Evolutionary conservation across 148 eudicot genomes (phyloP).

Genomic region (Oxyria digyna): DNA sequence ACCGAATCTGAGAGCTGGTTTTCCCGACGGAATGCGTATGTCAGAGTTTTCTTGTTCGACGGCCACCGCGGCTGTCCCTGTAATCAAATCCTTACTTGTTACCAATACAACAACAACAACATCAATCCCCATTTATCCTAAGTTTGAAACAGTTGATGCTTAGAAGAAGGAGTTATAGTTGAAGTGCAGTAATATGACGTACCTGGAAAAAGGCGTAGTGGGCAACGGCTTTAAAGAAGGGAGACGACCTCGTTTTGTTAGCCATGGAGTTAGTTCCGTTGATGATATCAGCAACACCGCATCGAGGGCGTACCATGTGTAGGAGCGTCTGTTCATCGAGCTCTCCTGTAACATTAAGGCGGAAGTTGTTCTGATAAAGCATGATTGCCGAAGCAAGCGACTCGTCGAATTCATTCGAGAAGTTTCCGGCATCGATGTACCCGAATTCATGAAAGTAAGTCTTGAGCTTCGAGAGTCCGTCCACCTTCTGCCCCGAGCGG

Average conservation of each 20-base stretch:
- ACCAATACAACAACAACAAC: not conserved
- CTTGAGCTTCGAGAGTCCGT: constrained; percentile 13
- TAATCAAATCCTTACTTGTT: not conserved
- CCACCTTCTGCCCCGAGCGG: constrained; percentile 9
- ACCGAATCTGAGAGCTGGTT: constrained; percentile 6
- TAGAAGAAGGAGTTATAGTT: no score
- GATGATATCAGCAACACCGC: constrained; percentile 21
- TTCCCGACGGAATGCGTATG: constrained; percentile 7
- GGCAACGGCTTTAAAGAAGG: not conserved
- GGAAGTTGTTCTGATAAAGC: constrained; percentile 15
- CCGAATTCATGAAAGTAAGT: constrained; percentile 14
- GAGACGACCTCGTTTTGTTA: constrained; percentile 1
- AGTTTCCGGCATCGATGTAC: constrained; percentile 12
- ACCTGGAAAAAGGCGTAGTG: constrained; percentile 7
- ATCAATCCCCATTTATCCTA: not conserved
- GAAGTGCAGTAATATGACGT: not conserved
- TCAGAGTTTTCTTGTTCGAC: not conserved
- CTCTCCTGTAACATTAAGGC: constrained; percentile 10
- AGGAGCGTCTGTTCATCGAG: constrained; percentile 10
- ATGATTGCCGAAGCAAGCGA: constrained; percentile 11
- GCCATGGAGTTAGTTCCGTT: constrained; percentile 17
- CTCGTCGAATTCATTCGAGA: constrained; percentile 13
- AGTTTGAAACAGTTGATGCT: no score
- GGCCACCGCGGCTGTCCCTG: constrained; percentile 12
- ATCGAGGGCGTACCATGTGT: constrained; percentile 14